These are phyloP conservation scores for Marasmius sp. DNA, from an alignment of 1,284 basidiomycete species.

Conservation along the genomic window DNA sequence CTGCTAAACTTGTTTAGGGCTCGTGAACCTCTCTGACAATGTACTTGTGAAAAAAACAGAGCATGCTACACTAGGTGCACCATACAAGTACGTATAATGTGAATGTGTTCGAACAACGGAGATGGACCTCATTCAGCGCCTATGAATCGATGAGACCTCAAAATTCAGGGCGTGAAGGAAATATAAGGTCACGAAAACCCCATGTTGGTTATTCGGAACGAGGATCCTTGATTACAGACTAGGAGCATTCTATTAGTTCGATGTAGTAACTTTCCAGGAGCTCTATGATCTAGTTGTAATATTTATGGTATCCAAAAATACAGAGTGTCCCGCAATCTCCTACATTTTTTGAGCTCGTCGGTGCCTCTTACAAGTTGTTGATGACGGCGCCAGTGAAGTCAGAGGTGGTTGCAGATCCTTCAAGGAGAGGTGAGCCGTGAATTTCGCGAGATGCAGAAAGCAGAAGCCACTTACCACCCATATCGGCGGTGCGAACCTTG, in stretches of 20 bases:
- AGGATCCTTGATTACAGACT: constrained; percentile 16
- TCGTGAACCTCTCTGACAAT: too few relatives aligned
- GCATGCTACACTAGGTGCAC: too few relatives aligned
- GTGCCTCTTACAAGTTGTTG: constrained; percentile 51
- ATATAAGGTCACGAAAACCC: too few relatives aligned
- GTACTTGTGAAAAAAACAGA: too few relatives aligned
- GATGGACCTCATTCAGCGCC: too few relatives aligned
- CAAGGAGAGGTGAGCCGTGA: background rate
- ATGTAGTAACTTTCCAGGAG: background rate
- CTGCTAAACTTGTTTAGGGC: too few relatives aligned
- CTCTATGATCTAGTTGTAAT: background rate
- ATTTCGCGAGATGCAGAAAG: background rate
- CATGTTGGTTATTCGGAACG: constrained; percentile 32
- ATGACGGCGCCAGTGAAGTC: constrained; percentile 92
- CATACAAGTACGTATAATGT: too few relatives aligned
- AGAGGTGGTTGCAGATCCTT: constrained; percentile 84
- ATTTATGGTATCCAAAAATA: background rate
- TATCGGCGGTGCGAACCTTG: constrained; percentile 92
- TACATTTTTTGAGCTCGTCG: background rate
- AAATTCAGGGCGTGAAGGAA: too few relatives aligned
- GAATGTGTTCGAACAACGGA: too few relatives aligned
- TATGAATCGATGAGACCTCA: too few relatives aligned
- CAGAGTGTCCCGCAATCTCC: background rate
- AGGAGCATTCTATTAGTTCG: background rate
- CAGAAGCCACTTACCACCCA: constrained; percentile 75